Base-by-base conservation (phyloP, 1,284 basidiomycete genomes). In the Melampsora abietis-canadensis region DNA sequence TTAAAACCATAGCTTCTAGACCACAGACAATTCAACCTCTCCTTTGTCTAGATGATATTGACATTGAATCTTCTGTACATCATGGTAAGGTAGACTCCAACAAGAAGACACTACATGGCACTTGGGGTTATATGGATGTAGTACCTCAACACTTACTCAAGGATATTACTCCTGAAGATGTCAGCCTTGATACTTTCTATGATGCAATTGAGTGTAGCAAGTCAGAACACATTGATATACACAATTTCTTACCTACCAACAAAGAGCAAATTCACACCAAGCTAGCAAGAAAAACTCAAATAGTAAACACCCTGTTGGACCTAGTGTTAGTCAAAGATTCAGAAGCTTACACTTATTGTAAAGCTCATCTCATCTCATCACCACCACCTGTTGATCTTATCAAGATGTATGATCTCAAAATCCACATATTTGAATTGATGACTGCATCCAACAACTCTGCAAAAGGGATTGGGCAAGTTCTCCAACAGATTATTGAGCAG, bases 381-480 rank as follows among this genome's bases (percentile, higher is more conserved):
- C 67, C 59, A 4, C 54, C 57, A 31, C 8, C 15, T n/a, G 21
- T 69, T 4, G 59, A 69, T 19, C 40, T 10, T 14, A 46, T 69
- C 34, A 61, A 30, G 19, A 37, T n/a, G n/a, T 19, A 61, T 19
- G 14, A 17, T n/a, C 54, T 37, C 8, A 12, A 60, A 15, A 40
- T 69, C 6, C 30, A 61, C 40, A 69, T 69, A 44, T 3, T 61
- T 19, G 62, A 69, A 40, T 60, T 69, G 12, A 69, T 69, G 67
- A 30, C 40, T 30, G 67, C 57, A n/a, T 46, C 59, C 2, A 59
- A 69, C 21, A 62, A 62, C 59, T 69, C 59, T 4, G 67, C 67
- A 40, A 46, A 60, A 62, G 67, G 67, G 4, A 62, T 69, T 47
- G 67, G 59, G 8, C 67, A 61, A n/a, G 67, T 69, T 30, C 31